Base-by-base conservation (phyloP, 2,329 filamentous ascomycete species). In the Aspergillus alliaceus region DNA sequence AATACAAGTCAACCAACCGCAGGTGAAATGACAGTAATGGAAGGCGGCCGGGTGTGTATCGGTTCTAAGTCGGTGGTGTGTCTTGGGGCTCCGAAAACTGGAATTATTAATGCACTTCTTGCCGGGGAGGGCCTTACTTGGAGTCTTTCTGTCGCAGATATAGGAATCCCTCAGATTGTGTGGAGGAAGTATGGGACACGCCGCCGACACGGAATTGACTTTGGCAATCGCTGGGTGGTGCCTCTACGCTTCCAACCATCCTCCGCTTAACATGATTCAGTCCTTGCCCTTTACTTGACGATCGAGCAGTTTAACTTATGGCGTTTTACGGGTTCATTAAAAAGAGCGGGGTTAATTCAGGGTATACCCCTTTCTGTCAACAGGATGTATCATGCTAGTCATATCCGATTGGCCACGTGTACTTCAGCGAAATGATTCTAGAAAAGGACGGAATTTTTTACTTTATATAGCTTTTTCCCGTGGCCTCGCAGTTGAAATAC, bases 101-200 rank as follows among this genome's bases (percentile, higher is more conserved):
- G 95, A 0, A 77, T 98, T 1, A 76, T 97, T 6, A 90, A 90
- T 66, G 90, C 90, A 0, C 81, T 96, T 62, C 83, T 86, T 22
- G 82, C 83, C 6, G 85, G 82, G 0, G 81, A 84, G 47, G 83
- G 79, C 2, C 63, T 71, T 8, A 68, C 68, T 4, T 96, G 93
- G 92, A 86, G 88, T 53, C 78, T 98, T 1, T 90, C 86, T 69
- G 85, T 98, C 12, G 91, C 88, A 2, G 95, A 99, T 71, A 88
- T 97, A 63, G 93, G 95, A 0, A 84, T 97, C 14, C 87, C 87
- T 2, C 87, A 90, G 57, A 85, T 89, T 4, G 90, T 92, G 3
- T 96, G 93, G 89, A 89, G 88, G 69, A 91, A 91, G 72, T 90
- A 90, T 1, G 90, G 90, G 2, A 91, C 90, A 4, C 88, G 90